Evolutionary conservation across 371 early-diverging fungal species (phyloP).

Genomic region (Rhizomucor pusillus): DNA sequence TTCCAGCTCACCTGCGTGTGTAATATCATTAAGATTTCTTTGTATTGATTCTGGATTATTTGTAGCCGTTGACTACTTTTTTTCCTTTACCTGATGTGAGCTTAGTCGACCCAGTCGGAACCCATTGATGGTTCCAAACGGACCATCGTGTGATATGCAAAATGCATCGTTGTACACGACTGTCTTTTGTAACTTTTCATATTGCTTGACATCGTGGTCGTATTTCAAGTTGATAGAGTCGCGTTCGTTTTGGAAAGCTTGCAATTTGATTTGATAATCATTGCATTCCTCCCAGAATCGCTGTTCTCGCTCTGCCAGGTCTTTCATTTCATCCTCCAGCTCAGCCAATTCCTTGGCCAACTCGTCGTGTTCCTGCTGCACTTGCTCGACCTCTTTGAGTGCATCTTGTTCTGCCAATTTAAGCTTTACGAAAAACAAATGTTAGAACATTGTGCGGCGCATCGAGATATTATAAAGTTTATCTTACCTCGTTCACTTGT

Average conservation of each 20-base stretch:
- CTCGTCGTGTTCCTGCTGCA: slow-evolving; percentile 58
- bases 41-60: too few relatives aligned
- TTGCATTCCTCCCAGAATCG: slow-evolving; percentile 79
- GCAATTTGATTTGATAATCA: slow-evolving; percentile 59
- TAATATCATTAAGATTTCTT: too few relatives aligned
- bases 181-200: slow-evolving; percentile 84
- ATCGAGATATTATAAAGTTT: slow-evolving; percentile 1
- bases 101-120: slow-evolving; percentile 86
- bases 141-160: slow-evolving; percentile 81
- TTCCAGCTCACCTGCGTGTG: slow-evolving; percentile 93
- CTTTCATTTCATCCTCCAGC: slow-evolving; percentile 59
- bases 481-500: slow-evolving; percentile 50
- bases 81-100: slow-evolving; percentile 63
- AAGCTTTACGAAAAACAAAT: slow-evolving; percentile 22
- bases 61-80: too few relatives aligned
- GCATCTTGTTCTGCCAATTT: slow-evolving; percentile 53
- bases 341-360: slow-evolving; percentile 58
- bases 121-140: slow-evolving; percentile 92
- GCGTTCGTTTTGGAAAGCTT: slow-evolving; percentile 71
- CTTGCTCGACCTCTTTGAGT: slow-evolving; percentile 49
- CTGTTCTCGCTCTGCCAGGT: slow-evolving; percentile 64
- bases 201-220: slow-evolving; percentile 73
- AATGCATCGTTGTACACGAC: slow-evolving; percentile 94
- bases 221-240: slow-evolving; percentile 78
- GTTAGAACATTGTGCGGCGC: too few relatives aligned